Conservation (phyloP, 1,284 basidiomycete genomes). For the Albatrellus sp. region DNA sequence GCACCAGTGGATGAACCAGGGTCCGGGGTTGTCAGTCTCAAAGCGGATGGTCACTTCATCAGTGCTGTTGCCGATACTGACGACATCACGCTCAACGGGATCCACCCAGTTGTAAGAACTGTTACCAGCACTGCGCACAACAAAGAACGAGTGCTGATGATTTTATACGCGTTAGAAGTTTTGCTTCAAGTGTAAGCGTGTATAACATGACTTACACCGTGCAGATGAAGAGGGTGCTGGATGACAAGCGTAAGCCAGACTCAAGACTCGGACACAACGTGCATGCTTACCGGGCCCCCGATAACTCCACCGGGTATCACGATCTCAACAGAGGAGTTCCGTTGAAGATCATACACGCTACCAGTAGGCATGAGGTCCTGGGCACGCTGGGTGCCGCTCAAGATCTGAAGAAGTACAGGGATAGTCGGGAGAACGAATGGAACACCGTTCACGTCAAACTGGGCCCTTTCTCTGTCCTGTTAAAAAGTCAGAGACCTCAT, state of each 20-base stretch:
- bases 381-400: slow-evolving; percentile 20
- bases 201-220: slow-evolving; percentile 18
- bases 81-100: slow-evolving; percentile 19
- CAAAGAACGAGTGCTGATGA: slow-evolving; percentile 16
- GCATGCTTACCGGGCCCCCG: slow-evolving; percentile 15
- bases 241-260: too few species aligned
- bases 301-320: slow-evolving; percentile 18
- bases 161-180: not conserved
- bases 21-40: slow-evolving; percentile 31
- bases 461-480: slow-evolving; percentile 1
- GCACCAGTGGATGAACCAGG: slow-evolving; percentile 33
- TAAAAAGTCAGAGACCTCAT: not conserved
- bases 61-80: slow-evolving; percentile 12
- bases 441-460: slow-evolving; percentile 18
- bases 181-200: not conserved
- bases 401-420: slow-evolving; percentile 26
- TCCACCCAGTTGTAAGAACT: slow-evolving; percentile 26
- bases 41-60: slow-evolving; percentile 19
- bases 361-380: slow-evolving; percentile 20
- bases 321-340: slow-evolving; percentile 23
- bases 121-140: slow-evolving; percentile 16
- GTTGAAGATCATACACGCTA: slow-evolving; percentile 18
- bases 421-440: slow-evolving; percentile 17
- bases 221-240: slow-evolving; percentile 27
- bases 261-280: not conserved